Conservation (phyloP, 2,329 filamentous ascomycete species). For the Raffaelea albimanens region DNA sequence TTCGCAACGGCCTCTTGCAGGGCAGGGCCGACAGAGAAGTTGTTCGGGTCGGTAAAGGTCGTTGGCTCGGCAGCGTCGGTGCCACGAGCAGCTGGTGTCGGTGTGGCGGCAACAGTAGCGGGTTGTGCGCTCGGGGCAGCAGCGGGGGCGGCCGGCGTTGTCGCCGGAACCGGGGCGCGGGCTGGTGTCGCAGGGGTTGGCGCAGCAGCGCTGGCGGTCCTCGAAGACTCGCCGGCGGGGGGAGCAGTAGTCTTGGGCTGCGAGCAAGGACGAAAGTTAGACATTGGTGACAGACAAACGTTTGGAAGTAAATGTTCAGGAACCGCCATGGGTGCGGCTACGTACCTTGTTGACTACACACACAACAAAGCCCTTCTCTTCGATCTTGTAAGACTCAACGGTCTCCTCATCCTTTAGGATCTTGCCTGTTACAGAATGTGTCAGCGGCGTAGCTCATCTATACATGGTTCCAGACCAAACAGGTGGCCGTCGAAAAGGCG, state of each 20-base stretch:
- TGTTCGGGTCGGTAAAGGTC: constrained; percentile 59
- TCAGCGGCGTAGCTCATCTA: constrained; percentile 18
- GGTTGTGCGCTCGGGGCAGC: constrained; percentile 32
- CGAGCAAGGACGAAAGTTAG: neutral
- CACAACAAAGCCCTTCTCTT: constrained; percentile 98
- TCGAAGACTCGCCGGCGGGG: constrained; percentile 24
- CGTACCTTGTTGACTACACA: constrained; percentile 94
- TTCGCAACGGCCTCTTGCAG: constrained; percentile 74
- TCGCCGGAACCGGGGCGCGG: constrained; percentile 30
- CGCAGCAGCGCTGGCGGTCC: constrained; percentile 27
- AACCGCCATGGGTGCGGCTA: neutral
- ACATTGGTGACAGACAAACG: neutral
- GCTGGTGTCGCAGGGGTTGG: constrained; percentile 52
- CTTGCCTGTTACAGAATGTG: constrained; percentile 58
- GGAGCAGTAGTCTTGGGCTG: constrained; percentile 62
- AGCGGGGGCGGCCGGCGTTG: constrained; percentile 40
- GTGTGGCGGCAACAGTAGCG: constrained; percentile 33
- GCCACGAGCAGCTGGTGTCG: constrained; percentile 26
- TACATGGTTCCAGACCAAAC: neutral
- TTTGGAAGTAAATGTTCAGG: neutral
- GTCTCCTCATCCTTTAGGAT: constrained; percentile 97
- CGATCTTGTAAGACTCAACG: constrained; percentile 93
- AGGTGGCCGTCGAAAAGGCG: too few relatives aligned
- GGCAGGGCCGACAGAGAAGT: constrained; percentile 78
- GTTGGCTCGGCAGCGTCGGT: constrained; percentile 26